phyloP scores from a whole-genome alignment of 306 rosid species.

The Trifolium dubium region DNA sequence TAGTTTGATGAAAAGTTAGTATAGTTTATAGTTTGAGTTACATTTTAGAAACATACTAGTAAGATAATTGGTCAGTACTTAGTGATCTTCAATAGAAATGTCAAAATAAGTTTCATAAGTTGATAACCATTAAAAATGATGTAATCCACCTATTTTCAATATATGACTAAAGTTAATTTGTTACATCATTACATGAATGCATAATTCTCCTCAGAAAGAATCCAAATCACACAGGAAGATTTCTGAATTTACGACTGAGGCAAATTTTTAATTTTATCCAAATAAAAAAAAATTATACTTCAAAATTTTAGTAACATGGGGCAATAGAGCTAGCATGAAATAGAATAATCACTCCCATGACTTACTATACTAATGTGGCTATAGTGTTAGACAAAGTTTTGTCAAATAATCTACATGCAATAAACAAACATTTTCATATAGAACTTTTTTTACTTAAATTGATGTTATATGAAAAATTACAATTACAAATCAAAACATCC shows the following conservation, averaged over 20 bases:
- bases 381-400: background rate
- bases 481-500: background rate
- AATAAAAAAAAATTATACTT: background rate
- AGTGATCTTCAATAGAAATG: too few relatives aligned
- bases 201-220: background rate
- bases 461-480: background rate
- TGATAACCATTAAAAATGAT: too few relatives aligned
- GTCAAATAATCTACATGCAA: background rate
- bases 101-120: too few relatives aligned
- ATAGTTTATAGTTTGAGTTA: too few relatives aligned
- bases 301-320: background rate
- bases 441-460: background rate
- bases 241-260: background rate
- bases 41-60: too few relatives aligned
- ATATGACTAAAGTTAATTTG: too few relatives aligned
- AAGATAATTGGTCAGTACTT: too few relatives aligned
- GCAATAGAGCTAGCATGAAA: background rate
- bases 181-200: background rate
- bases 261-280: background rate
- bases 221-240: background rate
- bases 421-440: background rate
- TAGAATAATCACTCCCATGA: background rate
- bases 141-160: too few relatives aligned
- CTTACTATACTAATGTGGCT: background rate
- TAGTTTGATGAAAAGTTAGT: too few relatives aligned